phyloP scores from a whole-genome alignment of 345 rosid genomes.

The Erucastrum elatum region DNA sequence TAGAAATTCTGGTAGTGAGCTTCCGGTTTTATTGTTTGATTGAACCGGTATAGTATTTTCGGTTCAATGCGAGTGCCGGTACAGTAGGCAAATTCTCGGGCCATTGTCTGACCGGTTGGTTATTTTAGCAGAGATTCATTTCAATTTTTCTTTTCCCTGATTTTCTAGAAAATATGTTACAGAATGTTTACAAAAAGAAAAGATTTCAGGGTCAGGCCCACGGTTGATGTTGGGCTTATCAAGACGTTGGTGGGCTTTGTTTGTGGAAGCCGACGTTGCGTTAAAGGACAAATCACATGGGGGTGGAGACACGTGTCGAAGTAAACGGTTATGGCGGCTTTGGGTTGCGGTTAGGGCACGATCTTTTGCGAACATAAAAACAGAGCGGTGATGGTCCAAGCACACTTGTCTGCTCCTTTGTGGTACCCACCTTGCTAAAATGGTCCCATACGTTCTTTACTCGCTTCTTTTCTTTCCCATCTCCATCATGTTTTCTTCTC shows the following conservation, averaged over 20 bases:
- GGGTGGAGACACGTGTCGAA: conserved; percentile 28
- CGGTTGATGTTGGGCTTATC: conserved; percentile 8
- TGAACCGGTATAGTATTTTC: conserved; percentile 17
- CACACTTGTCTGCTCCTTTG: conserved; percentile 39
- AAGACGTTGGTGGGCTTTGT: background rate
- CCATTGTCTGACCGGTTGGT: background rate
- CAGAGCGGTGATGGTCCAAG: conserved; percentile 43
- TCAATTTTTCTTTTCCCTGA: background rate
- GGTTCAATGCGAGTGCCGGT: conserved; percentile 9
- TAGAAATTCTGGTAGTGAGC: background rate
- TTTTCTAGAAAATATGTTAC: conserved; percentile 9
- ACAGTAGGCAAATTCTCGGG: background rate
- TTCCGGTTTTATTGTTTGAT: conserved; percentile 19
- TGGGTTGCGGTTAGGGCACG: conserved; percentile 45
- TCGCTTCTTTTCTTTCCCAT: background rate
- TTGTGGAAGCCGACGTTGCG: background rate
- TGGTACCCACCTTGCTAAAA: conserved; percentile 1
- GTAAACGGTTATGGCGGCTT: conserved; percentile 33
- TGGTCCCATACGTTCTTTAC: conserved; percentile 22
- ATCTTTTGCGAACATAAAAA: conserved; percentile 24
- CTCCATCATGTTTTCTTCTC: conserved; percentile 14
- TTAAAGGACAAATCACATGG: conserved; percentile 36
- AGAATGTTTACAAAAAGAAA: background rate
- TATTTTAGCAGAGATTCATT: background rate
- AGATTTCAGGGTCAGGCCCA: conserved; percentile 4